Base-by-base conservation (phyloP, 2,329 filamentous ascomycete genomes). In the Aspergillus unguis region DNA sequence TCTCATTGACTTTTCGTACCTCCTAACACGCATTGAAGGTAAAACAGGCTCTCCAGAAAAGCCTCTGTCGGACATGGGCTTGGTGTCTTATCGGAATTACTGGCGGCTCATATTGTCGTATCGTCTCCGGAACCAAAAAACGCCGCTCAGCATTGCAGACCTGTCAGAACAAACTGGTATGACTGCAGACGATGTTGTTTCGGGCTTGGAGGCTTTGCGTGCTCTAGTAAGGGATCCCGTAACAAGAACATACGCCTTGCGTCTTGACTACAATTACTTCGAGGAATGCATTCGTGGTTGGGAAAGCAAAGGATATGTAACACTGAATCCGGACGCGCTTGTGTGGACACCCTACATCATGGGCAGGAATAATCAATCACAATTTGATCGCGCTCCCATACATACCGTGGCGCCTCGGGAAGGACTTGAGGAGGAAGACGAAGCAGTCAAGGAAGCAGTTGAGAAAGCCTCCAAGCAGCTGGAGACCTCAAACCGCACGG, bases 291-390 rank as follows among this genome's bases (percentile, higher is more conserved):
- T 96, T 55, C 82, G 84, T 31, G 94, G 92, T 59, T 96, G 92
- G 83, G 89, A 96, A 65, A 80, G 82, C 44, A 96, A 96, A 67
- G 85, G 87, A 7, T 95, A 96, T 61, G 88, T 96, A 25, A 87
- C 85, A 62, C 82, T 99, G 33, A 88, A 94, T 59, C 84, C 88
- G 0, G 84, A 87, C 41, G 85, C 85, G 17, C 79, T 99, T 27
- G 87, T 92, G 8, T 99, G 94, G 94, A 96, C 92, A 10, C 94
- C 94, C 0, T 99, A 96, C 68, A 85, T 97, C 38, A 97, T 96
- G 91, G 92, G 94, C 27, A 85, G 90, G 42, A 87, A 83, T 69
- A 92, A 88, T 60, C 84, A 87, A 33, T 87, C 86, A 3, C 88
- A 90, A 63, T 92, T 94, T 62, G 90, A 95, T 65, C 82, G 91